Conservation (phyloP, 2,329 filamentous ascomycete species). For the Sporothrix humicola region DNA sequence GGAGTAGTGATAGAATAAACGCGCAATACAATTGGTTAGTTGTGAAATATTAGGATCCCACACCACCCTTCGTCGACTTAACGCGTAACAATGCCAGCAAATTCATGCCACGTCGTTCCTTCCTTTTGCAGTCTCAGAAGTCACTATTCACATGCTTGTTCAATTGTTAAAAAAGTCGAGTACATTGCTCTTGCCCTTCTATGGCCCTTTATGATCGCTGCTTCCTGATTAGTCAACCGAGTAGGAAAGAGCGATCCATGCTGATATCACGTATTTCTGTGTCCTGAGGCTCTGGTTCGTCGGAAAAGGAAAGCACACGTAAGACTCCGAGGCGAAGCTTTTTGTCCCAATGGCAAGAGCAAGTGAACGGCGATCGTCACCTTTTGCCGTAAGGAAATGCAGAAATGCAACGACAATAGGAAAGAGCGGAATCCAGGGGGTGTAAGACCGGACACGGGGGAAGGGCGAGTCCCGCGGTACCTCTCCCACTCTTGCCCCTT, state of each 20-base stretch:
- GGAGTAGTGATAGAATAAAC: not conserved
- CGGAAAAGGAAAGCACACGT: not conserved
- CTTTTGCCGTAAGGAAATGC: not conserved
- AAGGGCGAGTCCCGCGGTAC: not conserved
- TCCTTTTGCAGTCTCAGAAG: not conserved
- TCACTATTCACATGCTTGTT: not conserved
- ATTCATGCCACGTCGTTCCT: not conserved
- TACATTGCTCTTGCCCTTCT: not conserved
- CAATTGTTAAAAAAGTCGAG: not conserved
- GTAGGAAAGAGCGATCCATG: not conserved
- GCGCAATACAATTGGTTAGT: not conserved
- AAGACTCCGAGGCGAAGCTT: not conserved
- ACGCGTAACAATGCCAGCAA: not conserved
- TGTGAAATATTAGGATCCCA: not conserved
- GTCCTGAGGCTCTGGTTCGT: not conserved
- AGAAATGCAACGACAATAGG: not conserved
- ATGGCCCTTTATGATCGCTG: not conserved
- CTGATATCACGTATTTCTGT: not conserved
- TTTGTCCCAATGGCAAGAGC: constrained; percentile 16
- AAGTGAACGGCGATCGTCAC: not conserved
- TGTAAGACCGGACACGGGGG: constrained; percentile 3
- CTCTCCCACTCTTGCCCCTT: not conserved
- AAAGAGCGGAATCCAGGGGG: constrained; percentile 3
- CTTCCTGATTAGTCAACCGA: not conserved
- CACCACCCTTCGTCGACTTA: not conserved